These are phyloP conservation scores for Rutstroemia sydowiana DNA, from an alignment of 2,329 filamentous ascomycete species.

Conservation along the genomic window DNA sequence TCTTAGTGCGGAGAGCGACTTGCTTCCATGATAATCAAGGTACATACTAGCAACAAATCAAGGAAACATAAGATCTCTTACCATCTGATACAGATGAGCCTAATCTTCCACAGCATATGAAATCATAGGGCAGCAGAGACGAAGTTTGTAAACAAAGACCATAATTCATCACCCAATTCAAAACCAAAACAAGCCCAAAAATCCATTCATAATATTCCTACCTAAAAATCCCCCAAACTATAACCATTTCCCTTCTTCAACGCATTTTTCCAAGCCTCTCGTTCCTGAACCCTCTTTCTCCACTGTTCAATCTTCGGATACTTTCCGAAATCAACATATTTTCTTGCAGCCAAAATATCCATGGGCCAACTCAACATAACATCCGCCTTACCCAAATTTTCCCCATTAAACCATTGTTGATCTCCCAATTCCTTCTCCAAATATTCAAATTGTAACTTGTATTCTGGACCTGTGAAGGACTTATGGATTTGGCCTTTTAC, in stretches of 20 bases:
- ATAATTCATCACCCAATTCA: neutral
- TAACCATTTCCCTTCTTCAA: conserved; percentile 30
- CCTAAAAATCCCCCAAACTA: conserved; percentile 18
- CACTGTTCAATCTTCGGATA: conserved; percentile 30
- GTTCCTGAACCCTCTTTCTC: conserved; percentile 25
- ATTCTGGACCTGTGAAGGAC: conserved; percentile 19
- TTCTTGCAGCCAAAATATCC: conserved; percentile 27
- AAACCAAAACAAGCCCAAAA: neutral
- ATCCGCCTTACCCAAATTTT: conserved; percentile 29
- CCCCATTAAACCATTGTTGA: conserved; percentile 28
- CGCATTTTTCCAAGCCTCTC: conserved; percentile 28
- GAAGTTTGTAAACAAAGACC: too few species aligned
- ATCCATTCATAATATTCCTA: neutral
- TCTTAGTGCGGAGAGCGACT: too few species aligned
- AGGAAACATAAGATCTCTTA: too few species aligned
- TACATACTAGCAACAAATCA: too few species aligned
- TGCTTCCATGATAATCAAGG: too few species aligned
- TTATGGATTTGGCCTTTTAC: conserved; percentile 16
- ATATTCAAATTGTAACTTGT: conserved; percentile 18
- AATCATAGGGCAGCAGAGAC: too few species aligned
- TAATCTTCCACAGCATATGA: too few species aligned
- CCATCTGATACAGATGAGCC: too few species aligned
- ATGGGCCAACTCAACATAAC: conserved; percentile 31
- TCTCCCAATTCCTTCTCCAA: conserved; percentile 23
- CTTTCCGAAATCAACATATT: conserved; percentile 26